Conservation (phyloP, 257 asterid genomes). For the Ajuga chamaepitys region DNA sequence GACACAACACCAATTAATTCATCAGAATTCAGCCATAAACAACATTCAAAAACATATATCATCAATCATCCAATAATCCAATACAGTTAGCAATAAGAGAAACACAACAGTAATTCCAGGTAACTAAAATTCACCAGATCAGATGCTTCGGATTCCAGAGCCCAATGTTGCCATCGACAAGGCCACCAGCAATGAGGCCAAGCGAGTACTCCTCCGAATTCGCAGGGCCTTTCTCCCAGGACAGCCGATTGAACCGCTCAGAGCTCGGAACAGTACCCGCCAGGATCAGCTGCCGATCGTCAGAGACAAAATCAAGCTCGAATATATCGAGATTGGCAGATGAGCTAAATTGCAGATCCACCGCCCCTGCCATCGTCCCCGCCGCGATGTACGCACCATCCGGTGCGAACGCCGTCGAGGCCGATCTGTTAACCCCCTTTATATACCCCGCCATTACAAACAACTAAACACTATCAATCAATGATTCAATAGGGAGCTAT, state of each 20-base stretch:
- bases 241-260: conserved; percentile 80
- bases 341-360: conserved; percentile 94
- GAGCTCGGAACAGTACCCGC: conserved; percentile 69
- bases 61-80: not conserved
- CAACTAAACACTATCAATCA: conserved; percentile 17
- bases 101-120: not conserved
- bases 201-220: conserved; percentile 66
- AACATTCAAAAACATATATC: not conserved
- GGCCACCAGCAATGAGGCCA: conserved; percentile 94
- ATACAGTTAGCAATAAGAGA: not conserved
- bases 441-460: conserved; percentile 57
- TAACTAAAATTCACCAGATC: conserved; percentile 54
- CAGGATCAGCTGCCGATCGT: conserved; percentile 59
- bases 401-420: conserved; percentile 88
- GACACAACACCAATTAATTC: not conserved
- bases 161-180: conserved; percentile 88
- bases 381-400: conserved; percentile 84
- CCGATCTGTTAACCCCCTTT: conserved; percentile 88
- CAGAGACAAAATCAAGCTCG: conserved; percentile 81
- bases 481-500: conserved; percentile 8
- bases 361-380: conserved; percentile 99
- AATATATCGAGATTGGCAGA: conserved; percentile 87
- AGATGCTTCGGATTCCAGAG: conserved; percentile 86
- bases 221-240: conserved; percentile 67
- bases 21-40: conserved; percentile 11